Evolutionary conservation across 345 rosid species (phyloP), one percentile per base, ranked within the genome.

Genomic region (Erucastrum elatum): DNA sequence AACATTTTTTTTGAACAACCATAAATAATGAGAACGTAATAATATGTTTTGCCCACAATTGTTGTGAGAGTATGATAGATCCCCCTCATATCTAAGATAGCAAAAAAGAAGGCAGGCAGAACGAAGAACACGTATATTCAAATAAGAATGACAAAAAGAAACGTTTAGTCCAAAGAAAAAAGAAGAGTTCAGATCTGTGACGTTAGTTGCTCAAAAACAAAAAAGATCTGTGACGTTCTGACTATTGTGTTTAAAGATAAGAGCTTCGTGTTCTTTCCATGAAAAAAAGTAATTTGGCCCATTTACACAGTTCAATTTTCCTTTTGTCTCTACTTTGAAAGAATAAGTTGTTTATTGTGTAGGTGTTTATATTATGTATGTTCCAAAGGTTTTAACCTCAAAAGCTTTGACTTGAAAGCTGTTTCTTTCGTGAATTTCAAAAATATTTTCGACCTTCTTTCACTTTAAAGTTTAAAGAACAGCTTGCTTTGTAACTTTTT

Each of bases 351-450:
- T 69, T 69, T 29, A 30, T 53, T 30, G 62, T 30, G 44, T 15
- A 51, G 6, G 29, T 49, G 72, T 44, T 67, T 46, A 44, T 68
- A 7, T 13, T 3, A 27, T 59, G 34, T 31, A 68, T 21, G 46
- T 31, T 68, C 60, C 64, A 69, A 70, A 70, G 55, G 68, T 33
- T 70, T 63, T 74, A 33, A 75, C 73, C 29, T 49, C 58, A 78
- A 84, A 87, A 86, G 90, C 81, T 88, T 88, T 87, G 89, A 87
- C 92, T 77, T 82, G 73, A 73, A 33, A 68, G 60, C 17, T 31
- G 33, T 76, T 31, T 68, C 81, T 71, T 65, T 77, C 16, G 73
- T 55, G 56, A 66, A 59, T 49, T 78, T 67, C 77, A 46, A 72
- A 72, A 44, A 10, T 72, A 46, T 12, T 4, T 78, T 66, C 72